Percentiles rank a stretch among this genome's conserved stretches.
These are phyloP conservation scores for Diphasiastrum complanatum DNA, from an alignment of 83 land plant genomes.

Conservation along the genomic window DNA sequence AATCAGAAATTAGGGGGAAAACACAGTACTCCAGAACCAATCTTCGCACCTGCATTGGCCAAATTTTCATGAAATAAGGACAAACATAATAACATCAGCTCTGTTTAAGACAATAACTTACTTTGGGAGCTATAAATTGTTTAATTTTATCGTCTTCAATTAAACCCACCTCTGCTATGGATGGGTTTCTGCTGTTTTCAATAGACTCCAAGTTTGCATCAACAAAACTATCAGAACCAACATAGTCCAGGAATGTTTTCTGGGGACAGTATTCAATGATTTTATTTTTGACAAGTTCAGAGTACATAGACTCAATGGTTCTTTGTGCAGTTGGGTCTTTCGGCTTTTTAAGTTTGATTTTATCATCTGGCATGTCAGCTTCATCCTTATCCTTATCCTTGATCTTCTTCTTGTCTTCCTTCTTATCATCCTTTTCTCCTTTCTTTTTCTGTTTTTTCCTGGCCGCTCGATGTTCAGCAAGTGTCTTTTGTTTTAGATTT, in stretches of 20 bases:
- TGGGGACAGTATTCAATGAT: conserved; percentile 29
- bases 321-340: conserved; percentile 29
- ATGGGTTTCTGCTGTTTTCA: conserved; percentile 19
- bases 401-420: conserved; percentile 19
- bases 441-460: conserved; percentile 17
- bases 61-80: neutral
- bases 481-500: conserved; percentile 13
- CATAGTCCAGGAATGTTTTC: conserved; percentile 26
- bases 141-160: neutral
- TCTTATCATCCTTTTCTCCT: conserved; percentile 4
- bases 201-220: conserved; percentile 5
- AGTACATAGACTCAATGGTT: conserved; percentile 25
- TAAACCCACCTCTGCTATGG: conserved; percentile 30
- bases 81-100: neutral
- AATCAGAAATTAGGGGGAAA: conserved; percentile 27
- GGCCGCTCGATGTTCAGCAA: conserved; percentile 17
- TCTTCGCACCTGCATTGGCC: conserved; percentile 34
- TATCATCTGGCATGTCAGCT: conserved; percentile 15
- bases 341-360: conserved; percentile 2
- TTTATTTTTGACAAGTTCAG: conserved; percentile 23
- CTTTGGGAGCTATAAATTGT: neutral
- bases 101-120: neutral
- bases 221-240: conserved; percentile 20
- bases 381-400: conserved; percentile 21
- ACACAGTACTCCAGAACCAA: conserved; percentile 28